phyloP scores from a whole-genome alignment of 2,329 filamentous ascomycete species.

The Cladosporium phlei region DNA sequence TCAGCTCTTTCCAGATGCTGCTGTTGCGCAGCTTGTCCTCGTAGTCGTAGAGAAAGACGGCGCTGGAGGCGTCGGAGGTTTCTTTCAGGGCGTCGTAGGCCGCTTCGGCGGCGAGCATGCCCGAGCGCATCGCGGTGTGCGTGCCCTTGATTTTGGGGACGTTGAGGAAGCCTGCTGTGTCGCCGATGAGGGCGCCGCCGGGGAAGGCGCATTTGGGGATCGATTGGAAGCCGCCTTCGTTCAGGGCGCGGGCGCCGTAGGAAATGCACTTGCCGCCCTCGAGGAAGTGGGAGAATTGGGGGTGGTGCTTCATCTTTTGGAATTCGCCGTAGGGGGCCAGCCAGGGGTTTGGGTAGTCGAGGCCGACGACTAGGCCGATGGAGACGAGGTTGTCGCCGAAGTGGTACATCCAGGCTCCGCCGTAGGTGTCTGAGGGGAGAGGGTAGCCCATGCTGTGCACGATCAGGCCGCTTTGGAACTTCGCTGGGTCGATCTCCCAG shows the following conservation, averaged over 20 bases:
- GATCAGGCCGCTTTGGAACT: slow-evolving; percentile 81
- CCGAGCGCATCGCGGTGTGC: slow-evolving; percentile 95
- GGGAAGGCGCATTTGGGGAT: slow-evolving; percentile 97
- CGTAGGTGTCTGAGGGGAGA: slow-evolving; percentile 81
- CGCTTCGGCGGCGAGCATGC: slow-evolving; percentile 92
- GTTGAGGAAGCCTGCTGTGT: slow-evolving; percentile 94
- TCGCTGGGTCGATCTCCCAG: slow-evolving; percentile 91
- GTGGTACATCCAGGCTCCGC: slow-evolving; percentile 99
- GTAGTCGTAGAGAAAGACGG: slow-evolving; percentile 91
- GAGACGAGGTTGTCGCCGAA: slow-evolving; percentile 96
- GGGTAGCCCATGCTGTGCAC: slow-evolving; percentile 92
- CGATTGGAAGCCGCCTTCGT: slow-evolving; percentile 94
- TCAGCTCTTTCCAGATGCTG: slow-evolving; percentile 88
- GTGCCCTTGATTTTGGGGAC: slow-evolving; percentile 98
- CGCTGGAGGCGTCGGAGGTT: slow-evolving; percentile 52
- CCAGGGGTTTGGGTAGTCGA: slow-evolving; percentile 97
- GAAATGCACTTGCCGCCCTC: slow-evolving; percentile 97
- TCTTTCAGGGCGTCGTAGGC: slow-evolving; percentile 68
- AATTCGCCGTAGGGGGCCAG: slow-evolving; percentile 93
- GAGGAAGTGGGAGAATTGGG: slow-evolving; percentile 79
- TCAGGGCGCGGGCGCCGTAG: slow-evolving; percentile 84
- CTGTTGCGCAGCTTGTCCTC: slow-evolving; percentile 83
- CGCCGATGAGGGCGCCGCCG: slow-evolving; percentile 89
- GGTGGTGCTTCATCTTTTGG: slow-evolving; percentile 97
- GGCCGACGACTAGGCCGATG: slow-evolving; percentile 82